Percentiles rank a stretch among this genome's conserved stretches.
Evolutionary conservation across 2,329 filamentous ascomycete genomes (phyloP).

Genomic region (Ambrosiella xylebori): DNA sequence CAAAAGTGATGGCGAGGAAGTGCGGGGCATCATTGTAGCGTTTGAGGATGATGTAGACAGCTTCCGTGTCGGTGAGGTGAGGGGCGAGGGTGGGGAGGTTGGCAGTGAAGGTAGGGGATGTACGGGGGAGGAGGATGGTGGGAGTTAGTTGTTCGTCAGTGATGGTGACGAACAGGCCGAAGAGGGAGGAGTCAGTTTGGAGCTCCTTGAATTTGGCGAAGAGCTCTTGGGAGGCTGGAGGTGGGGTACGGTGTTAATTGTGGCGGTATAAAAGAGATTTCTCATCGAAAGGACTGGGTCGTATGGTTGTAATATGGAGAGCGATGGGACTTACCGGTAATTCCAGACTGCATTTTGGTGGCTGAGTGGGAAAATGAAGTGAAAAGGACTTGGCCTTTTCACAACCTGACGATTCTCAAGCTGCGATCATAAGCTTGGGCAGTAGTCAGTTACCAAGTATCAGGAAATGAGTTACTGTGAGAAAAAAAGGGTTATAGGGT

Average conservation of each 20-base stretch:
- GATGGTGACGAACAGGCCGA: conserved; percentile 58
- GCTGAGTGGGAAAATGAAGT: neutral
- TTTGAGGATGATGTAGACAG: conserved; percentile 60
- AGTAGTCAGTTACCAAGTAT: neutral
- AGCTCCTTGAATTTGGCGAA: conserved; percentile 54
- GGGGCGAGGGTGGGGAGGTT: conserved; percentile 47
- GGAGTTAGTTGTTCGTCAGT: conserved; percentile 50
- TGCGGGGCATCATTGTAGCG: conserved; percentile 39
- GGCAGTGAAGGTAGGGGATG: conserved; percentile 38
- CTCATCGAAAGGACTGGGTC: neutral
- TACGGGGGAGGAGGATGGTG: conserved; percentile 33
- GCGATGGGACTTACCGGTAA: conserved; percentile 38
- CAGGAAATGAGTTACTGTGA: neutral
- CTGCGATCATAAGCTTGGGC: conserved; percentile 2
- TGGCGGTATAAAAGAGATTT: neutral
- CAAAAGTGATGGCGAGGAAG: conserved; percentile 58
- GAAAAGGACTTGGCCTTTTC: too few relatives aligned
- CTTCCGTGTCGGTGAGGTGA: conserved; percentile 46
- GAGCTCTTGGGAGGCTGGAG: conserved; percentile 58
- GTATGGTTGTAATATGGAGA: neutral
- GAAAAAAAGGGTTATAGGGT: neutral
- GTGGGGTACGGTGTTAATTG: neutral
- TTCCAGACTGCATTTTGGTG: conserved; percentile 55
- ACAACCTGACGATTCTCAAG: neutral
- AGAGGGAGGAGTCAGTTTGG: conserved; percentile 41